Evolutionary conservation across 352 stramenopile genomes (phyloP), one percentile per base, ranked within the genome.

Genomic region (Phytophthora pinifolia): DNA sequence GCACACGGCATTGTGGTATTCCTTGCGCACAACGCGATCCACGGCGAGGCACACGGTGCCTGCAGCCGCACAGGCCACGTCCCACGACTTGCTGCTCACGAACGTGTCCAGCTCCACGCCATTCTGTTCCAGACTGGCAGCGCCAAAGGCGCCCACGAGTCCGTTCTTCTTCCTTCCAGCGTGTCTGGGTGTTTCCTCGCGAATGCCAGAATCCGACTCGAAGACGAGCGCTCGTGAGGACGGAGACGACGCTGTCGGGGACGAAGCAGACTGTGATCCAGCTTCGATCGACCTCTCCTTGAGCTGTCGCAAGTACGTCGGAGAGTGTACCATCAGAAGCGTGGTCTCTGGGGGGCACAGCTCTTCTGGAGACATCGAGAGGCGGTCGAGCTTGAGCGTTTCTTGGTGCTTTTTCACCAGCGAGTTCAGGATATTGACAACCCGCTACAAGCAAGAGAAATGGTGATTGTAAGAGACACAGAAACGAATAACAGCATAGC

Each of bases 21-120:
- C 78, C 49, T 88, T 87, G 14, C 72, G 75, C 25, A 94, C 68
- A 32, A 96, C 84, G 1, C 80, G 79, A 43, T 94, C 86, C 17
- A 96, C 81, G 8, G 79, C 86, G 27, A 90, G 66, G 44, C 83
- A 94, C 10, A 93, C 84, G 0, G 82, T 91, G 4, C 86, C 86
- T 3, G 83, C 86, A 36, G 86, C 86, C 6, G 81, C 82, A 37
- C 82, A 76, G 30, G 86, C 86, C 10, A 92, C 86, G 37, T 92
- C 81, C 79, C 83, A 92, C 4, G 86, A 96, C 51, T 87, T 88
- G 52, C 74, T 82, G 67, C 82, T 93, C 31, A 96, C 83, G 51
- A 89, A 93, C 14, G 86, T 96, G 53, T 96, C 86, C 72, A 92
- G 75, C 15, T 72, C 75, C 8, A 90, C 66, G 8, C 72, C 76